These are phyloP conservation scores for Inga leiocalycina DNA, from an alignment of 306 rosid genomes.

Conservation along the genomic window DNA sequence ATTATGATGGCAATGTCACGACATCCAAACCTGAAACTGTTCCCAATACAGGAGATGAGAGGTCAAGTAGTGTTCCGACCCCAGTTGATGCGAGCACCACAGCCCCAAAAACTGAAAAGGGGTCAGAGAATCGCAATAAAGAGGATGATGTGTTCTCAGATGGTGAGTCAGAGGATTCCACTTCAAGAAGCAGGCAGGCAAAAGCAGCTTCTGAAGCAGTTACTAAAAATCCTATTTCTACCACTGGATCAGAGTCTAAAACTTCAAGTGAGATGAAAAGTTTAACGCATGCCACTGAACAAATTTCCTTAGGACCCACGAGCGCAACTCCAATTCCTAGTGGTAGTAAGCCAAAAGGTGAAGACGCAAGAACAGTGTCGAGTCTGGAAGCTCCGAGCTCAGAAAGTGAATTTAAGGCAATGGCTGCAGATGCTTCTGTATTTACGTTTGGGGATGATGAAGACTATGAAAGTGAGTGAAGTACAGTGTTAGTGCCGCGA, in stretches of 20 bases:
- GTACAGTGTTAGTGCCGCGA: neutral
- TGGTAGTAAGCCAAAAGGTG: constrained; percentile 53
- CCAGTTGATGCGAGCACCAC: constrained; percentile 44
- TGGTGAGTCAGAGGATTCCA: constrained; percentile 69
- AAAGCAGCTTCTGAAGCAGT: constrained; percentile 46
- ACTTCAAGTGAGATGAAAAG: constrained; percentile 55
- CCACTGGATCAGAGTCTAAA: constrained; percentile 50
- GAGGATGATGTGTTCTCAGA: constrained; percentile 97
- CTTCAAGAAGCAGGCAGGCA: constrained; percentile 67
- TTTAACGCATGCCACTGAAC: constrained; percentile 60
- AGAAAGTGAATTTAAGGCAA: constrained; percentile 94
- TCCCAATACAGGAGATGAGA: constrained; percentile 60
- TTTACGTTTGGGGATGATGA: constrained; percentile 95
- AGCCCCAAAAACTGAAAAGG: constrained; percentile 44
- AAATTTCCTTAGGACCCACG: constrained; percentile 65
- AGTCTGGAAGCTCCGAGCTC: constrained; percentile 50
- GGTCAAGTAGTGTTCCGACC: constrained; percentile 58
- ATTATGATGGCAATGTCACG: constrained; percentile 49
- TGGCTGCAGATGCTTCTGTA: constrained; percentile 99
- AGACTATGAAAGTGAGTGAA: constrained; percentile 89
- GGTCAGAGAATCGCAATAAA: constrained; percentile 49
- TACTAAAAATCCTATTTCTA: constrained; percentile 29
- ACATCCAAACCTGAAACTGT: constrained; percentile 51
- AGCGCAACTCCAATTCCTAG: constrained; percentile 38
- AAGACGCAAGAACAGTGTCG: constrained; percentile 43